These are phyloP conservation scores for Penicillium flavigenum DNA, from an alignment of 495 filamentous ascomycete species.

Conservation along the genomic window DNA sequence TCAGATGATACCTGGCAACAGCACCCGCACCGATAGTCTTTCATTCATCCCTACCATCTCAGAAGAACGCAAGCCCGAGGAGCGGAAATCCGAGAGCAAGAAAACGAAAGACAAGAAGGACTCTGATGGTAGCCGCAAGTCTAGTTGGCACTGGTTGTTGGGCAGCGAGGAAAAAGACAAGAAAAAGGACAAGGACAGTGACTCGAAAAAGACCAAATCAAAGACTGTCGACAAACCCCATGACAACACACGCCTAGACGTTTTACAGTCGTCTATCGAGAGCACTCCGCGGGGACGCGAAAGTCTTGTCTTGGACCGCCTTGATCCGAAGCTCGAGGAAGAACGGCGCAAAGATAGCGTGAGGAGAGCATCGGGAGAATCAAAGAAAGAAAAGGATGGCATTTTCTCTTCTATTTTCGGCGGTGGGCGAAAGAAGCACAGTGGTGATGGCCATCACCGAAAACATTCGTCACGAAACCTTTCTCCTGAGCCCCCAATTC, in stretches of 20 bases:
- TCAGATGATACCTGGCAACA: conserved; percentile 65
- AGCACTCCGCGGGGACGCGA: conserved; percentile 67
- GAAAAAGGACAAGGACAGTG: conserved; percentile 60
- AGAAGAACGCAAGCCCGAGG: conserved; percentile 64
- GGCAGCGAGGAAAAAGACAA: conserved; percentile 72
- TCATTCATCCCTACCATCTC: conserved; percentile 80
- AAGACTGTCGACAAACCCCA: conserved; percentile 59
- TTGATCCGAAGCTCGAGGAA: conserved; percentile 72
- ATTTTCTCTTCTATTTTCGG: conserved; percentile 90
- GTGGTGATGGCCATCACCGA: conserved; percentile 59
- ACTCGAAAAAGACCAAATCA: conserved; percentile 57
- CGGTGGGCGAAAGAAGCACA: conserved; percentile 76
- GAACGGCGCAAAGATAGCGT: conserved; percentile 79
- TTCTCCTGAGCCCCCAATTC: conserved; percentile 76
- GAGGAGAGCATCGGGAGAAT: conserved; percentile 67
- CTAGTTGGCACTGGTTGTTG: conserved; percentile 80
- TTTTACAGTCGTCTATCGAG: conserved; percentile 79
- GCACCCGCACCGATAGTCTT: conserved; percentile 69
- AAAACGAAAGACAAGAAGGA: conserved; percentile 64
- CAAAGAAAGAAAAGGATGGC: conserved; percentile 86
- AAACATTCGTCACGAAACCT: conserved; percentile 73
- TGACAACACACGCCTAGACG: conserved; percentile 77
- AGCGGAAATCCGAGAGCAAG: conserved; percentile 62
- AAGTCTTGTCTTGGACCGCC: conserved; percentile 76
- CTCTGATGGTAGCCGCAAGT: conserved; percentile 63